Conservation (phyloP, 192 early-diverging fungal genomes). For the Rhizoclosmatium globosum region DNA sequence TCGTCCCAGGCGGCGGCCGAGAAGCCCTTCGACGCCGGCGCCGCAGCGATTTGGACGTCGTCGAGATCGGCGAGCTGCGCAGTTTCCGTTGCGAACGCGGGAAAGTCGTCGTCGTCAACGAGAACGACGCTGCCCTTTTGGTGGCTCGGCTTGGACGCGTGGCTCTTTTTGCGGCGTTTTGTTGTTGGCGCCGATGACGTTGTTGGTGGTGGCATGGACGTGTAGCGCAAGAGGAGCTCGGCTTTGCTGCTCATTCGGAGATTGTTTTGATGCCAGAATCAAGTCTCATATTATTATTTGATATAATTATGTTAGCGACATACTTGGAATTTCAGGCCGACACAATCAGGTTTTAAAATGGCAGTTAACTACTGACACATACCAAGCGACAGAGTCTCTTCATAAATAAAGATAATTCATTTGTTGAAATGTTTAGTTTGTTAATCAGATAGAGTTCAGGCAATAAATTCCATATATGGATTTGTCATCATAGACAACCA, state of each 20-base stretch:
- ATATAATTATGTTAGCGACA: no score
- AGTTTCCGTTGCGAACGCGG: not conserved
- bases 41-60: not conserved
- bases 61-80: not conserved
- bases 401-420: no score
- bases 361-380: no score
- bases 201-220: not conserved
- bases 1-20: slow-evolving; percentile 35
- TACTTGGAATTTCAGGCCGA: no score
- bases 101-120: slow-evolving; percentile 45
- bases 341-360: no score
- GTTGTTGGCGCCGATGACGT: slow-evolving; percentile 16
- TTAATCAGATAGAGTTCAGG: no score
- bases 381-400: no score
- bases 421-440: no score
- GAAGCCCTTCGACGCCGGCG: slow-evolving; percentile 24
- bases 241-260: slow-evolving; percentile 1
- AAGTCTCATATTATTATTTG: no score
- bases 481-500: no score
- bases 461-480: no score
- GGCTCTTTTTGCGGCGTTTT: slow-evolving; percentile 21
- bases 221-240: slow-evolving; percentile 21
- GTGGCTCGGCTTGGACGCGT: slow-evolving; percentile 36
- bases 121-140: slow-evolving; percentile 24
- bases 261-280: no score